Percentiles rank a stretch among this genome's conserved stretches.
Conservation (phyloP, 164 flowering plant species). For the Macadamia integrifolia region DNA sequence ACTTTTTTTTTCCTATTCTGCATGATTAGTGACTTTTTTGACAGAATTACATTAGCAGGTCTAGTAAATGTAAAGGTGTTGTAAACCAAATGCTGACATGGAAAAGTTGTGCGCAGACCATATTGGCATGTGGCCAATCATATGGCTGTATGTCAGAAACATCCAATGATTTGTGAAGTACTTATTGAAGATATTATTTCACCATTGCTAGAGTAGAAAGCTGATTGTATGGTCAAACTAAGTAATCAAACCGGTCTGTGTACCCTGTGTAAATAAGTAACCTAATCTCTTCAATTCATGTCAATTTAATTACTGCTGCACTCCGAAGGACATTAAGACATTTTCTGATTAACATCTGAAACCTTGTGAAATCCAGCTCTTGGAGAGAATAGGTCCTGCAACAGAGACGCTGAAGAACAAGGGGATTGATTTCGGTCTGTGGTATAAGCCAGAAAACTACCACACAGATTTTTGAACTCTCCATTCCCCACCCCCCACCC, state of each 20-base stretch:
- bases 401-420: constrained; percentile 72
- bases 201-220: too few relatives aligned
- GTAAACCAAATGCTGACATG: background rate
- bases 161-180: too few relatives aligned
- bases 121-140: background rate
- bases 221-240: too few relatives aligned
- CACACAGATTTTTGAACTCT: constrained; percentile 49
- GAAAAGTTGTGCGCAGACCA: background rate
- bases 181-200: too few relatives aligned
- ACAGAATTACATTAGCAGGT: too few relatives aligned
- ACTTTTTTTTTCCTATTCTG: too few relatives aligned
- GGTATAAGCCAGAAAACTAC: constrained; percentile 91
- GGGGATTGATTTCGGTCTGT: constrained; percentile 71
- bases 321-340: background rate
- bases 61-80: background rate
- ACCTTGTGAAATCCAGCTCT: constrained; percentile 44
- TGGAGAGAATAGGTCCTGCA: constrained; percentile 76
- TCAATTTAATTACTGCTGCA: background rate
- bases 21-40: too few relatives aligned
- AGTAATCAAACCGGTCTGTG: background rate
- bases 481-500: background rate
- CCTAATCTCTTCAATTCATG: background rate
- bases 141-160: too few relatives aligned
- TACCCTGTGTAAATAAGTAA: background rate
- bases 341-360: background rate